phyloP scores from a whole-genome alignment of 805 yeast species.

The Pichia phayaonensis region DNA sequence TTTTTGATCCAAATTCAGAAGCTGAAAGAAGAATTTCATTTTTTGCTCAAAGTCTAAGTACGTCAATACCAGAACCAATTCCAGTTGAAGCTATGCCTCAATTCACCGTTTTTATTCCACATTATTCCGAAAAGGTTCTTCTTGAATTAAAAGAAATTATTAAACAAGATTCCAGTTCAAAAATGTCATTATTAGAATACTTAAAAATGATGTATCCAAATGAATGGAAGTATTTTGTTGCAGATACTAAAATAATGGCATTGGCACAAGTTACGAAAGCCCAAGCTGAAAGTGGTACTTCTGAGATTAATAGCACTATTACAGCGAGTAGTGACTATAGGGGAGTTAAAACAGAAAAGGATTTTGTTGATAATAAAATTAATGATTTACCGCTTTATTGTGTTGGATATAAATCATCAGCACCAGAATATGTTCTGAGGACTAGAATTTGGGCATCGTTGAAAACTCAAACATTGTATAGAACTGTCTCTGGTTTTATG shows the following conservation, averaged over 20 bases:
- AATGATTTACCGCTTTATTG: conserved; percentile 64
- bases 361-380: conserved; percentile 34
- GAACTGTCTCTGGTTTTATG: conserved; percentile 80
- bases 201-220: conserved; percentile 60
- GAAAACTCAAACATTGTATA: conserved; percentile 73
- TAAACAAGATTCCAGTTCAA: conserved; percentile 37
- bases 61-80: conserved; percentile 40
- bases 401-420: conserved; percentile 63
- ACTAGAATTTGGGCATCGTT: conserved; percentile 86
- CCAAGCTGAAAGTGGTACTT: background rate
- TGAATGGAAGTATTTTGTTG: conserved; percentile 79
- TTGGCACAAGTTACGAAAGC: conserved; percentile 2
- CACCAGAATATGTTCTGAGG: conserved; percentile 55
- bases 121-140: conserved; percentile 43
- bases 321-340: background rate
- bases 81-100: conserved; percentile 42
- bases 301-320: background rate
- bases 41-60: conserved; percentile 46
- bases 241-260: conserved; percentile 56
- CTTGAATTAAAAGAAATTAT: conserved; percentile 39
- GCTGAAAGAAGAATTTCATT: conserved; percentile 46
- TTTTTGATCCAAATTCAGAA: conserved; percentile 38
- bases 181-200: conserved; percentile 64
- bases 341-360: conserved; percentile 27
- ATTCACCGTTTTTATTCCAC: conserved; percentile 46